Base-by-base conservation (phyloP, 2,329 filamentous ascomycete species). In the Colletotrichum endophyticum region DNA sequence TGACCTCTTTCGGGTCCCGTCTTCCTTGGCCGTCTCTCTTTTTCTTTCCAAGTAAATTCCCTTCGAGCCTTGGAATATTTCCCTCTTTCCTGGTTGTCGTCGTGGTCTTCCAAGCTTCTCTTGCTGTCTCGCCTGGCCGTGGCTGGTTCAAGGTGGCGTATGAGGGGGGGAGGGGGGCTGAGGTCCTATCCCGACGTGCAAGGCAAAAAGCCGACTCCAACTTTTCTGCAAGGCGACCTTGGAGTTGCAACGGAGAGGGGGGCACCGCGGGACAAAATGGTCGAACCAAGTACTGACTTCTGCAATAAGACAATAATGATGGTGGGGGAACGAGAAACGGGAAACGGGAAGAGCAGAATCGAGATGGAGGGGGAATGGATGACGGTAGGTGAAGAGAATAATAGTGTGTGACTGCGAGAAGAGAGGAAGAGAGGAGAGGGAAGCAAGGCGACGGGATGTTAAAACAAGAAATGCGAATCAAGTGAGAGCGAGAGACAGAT, bases 101-200 rank as follows among this genome's bases (percentile, higher is more conserved):
- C 32, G 22, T 27, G 7, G 25, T 8, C 5, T 73, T 73, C 63
- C 73, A 73, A 61, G 69, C 64, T 64, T 63, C 34, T 39, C 8
- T 49, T 53, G 6, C 57, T 49, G 22, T 53, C 12, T 70, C 27
- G 57, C 34, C 39, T 59, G 44, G 44, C 25, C 57, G 68, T 73
- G 64, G 70, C 70, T 76, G 64, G 62, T 66, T 27, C 25, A 49
- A 49, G 36, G 70, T 73, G 74, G 63, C 56, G 73, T 68, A n/a
- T 27, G 59, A 30, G 16, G 16, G 19, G 19, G 59, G 25, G 16
- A 16, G 28, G 19, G 63, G 59, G 34, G 57, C 59, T 59, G 70
- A 76, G 63, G 74, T 74, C 70, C 69, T 75, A 73, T 68, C 63
- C 63, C 70, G 63, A 68, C 16, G 32, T 44, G 49, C 30, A 44